Conservation (phyloP, 257 asterid genomes). For the Pogostemon cablin region DNA sequence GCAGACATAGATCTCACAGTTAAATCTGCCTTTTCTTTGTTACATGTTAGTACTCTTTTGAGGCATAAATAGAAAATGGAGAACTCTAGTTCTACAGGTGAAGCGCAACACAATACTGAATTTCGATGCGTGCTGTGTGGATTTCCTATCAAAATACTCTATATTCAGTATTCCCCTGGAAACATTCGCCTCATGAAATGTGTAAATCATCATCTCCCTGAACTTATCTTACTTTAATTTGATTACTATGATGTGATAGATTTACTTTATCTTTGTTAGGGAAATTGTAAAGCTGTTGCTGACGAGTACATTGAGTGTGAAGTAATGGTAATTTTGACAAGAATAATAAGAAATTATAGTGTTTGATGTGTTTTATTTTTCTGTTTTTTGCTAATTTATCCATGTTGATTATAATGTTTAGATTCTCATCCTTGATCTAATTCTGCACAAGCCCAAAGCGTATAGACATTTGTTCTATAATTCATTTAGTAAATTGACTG, state of each 20-base stretch:
- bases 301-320: constrained; percentile 96
- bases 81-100: constrained; percentile 31
- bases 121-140: constrained; percentile 76
- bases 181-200: constrained; percentile 92
- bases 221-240: background rate
- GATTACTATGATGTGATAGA: background rate
- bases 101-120: constrained; percentile 31
- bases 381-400: background rate
- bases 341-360: background rate
- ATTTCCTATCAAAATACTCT: constrained; percentile 58
- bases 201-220: constrained; percentile 39
- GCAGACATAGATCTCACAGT: too few species aligned
- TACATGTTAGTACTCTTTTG: too few species aligned
- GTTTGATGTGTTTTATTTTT: background rate
- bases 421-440: constrained; percentile 85
- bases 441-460: constrained; percentile 86
- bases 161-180: constrained; percentile 87
- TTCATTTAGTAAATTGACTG: constrained; percentile 45
- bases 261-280: constrained; percentile 38
- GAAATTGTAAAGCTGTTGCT: constrained; percentile 68
- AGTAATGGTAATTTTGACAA: constrained; percentile 59
- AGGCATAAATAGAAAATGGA: constrained; percentile 34
- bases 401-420: constrained; percentile 27
- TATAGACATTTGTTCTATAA: constrained; percentile 84
- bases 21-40: too few species aligned